Conservation (phyloP, 164 flowering plant species). For the Macadamia integrifolia region DNA sequence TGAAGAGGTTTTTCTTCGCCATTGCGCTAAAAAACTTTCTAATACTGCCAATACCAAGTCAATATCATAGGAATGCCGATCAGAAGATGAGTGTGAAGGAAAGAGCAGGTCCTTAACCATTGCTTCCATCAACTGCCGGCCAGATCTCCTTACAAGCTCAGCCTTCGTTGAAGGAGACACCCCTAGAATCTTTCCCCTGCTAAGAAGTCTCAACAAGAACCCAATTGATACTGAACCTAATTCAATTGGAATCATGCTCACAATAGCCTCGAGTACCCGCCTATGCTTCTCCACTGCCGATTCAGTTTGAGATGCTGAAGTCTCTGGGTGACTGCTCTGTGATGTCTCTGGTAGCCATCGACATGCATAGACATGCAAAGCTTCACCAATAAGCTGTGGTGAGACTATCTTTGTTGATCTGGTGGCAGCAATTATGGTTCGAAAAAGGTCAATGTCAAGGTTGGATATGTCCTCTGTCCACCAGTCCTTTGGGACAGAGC, state of each 20-base stretch:
- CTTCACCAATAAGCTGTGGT: conserved; percentile 82
- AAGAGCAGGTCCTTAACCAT: conserved; percentile 48
- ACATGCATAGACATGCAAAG: conserved; percentile 78
- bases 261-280: conserved; percentile 54
- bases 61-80: conserved; percentile 37
- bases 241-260: conserved; percentile 69
- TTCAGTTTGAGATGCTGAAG: conserved; percentile 28
- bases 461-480: conserved; percentile 89
- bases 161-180: conserved; percentile 51
- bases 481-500: conserved; percentile 80
- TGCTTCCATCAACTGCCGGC: conserved; percentile 67
- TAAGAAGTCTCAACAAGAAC: conserved; percentile 66
- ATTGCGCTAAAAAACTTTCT: conserved; percentile 47
- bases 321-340: conserved; percentile 20
- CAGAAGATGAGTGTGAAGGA: conserved; percentile 31
- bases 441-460: conserved; percentile 65
- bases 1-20: conserved; percentile 32
- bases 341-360: conserved; percentile 56
- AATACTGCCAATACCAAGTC: conserved; percentile 51
- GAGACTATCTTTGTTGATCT: conserved; percentile 49
- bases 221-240: conserved; percentile 61
- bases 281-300: conserved; percentile 25
- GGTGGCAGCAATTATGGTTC: conserved; percentile 43
- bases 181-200: conserved; percentile 41
- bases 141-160: conserved; percentile 55